Percentiles rank a stretch among this genome's conserved stretches.
phyloP scores from a whole-genome alignment of 2,329 filamentous ascomycete species.

The Thermochaetoides dissita region DNA sequence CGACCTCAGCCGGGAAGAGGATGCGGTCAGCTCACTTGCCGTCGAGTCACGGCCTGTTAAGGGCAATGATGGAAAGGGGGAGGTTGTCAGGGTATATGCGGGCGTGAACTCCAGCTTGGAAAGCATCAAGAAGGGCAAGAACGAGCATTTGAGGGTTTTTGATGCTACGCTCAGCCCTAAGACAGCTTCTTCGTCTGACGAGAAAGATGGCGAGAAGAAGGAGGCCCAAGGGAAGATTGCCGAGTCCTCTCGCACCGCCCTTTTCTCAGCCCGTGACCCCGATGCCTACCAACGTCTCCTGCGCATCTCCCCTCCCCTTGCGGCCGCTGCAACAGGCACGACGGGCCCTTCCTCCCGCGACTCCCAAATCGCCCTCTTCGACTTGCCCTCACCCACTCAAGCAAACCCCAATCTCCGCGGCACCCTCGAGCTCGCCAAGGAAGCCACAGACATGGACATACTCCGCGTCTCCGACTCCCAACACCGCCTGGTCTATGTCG shows the following conservation, averaged over 20 bases:
- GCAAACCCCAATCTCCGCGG: conserved; percentile 30
- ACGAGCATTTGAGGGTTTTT: conserved; percentile 73
- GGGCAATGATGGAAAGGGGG: conserved; percentile 42
- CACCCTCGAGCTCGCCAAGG: conserved; percentile 35
- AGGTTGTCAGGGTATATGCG: conserved; percentile 47
- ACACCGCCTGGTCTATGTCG: conserved; percentile 67
- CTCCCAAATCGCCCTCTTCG: conserved; percentile 69
- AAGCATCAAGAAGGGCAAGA: conserved; percentile 60
- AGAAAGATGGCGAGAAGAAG: conserved; percentile 16
- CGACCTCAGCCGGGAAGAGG: conserved; percentile 69
- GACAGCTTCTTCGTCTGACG: too few species aligned
- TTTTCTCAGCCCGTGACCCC: conserved; percentile 39
- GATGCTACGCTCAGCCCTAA: conserved; percentile 41
- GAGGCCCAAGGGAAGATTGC: conserved; percentile 27
- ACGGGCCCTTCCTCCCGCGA: conserved; percentile 39
- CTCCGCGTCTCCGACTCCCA: conserved; percentile 44
- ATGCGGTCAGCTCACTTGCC: conserved; percentile 76
- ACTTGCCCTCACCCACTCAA: conserved; percentile 41
- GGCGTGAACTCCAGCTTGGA: conserved; percentile 71
- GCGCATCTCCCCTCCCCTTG: conserved; percentile 47
- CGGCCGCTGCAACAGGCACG: conserved; percentile 65
- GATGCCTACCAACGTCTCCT: conserved; percentile 46
- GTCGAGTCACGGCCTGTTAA: too few species aligned
- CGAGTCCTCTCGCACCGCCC: conserved; percentile 36
- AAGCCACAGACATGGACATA: conserved; percentile 59